Percentiles rank a stretch among this genome's conserved stretches.
These are phyloP conservation scores for Calonectria crousiana DNA, from an alignment of 2,329 filamentous ascomycete genomes.

Conservation along the genomic window DNA sequence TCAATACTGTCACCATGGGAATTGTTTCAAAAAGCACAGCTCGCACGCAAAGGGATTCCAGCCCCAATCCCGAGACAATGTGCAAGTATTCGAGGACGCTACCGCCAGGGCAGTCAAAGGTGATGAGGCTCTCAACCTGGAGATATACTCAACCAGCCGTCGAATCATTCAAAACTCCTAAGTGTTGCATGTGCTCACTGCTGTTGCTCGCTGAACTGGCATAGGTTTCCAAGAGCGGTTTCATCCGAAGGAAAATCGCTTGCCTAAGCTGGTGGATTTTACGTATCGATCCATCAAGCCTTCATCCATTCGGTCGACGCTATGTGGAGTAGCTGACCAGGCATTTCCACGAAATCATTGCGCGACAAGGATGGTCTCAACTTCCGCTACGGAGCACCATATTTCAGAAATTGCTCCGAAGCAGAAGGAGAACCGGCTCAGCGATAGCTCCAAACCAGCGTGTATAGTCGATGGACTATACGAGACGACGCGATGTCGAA, in stretches of 20 bases:
- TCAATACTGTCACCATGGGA: constrained; percentile 25
- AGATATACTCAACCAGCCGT: constrained; percentile 14
- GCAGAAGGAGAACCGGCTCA: constrained; percentile 49
- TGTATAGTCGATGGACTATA: constrained; percentile 33
- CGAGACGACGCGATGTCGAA: constrained; percentile 42
- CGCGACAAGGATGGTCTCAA: constrained; percentile 70
- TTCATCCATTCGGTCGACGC: constrained; percentile 43
- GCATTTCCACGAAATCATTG: constrained; percentile 57
- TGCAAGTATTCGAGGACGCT: background rate
- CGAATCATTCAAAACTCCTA: constrained; percentile 23
- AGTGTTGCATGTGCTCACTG: constrained; percentile 59
- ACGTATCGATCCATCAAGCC: constrained; percentile 39
- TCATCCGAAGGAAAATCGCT: constrained; percentile 43
- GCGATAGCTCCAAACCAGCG: constrained; percentile 41
- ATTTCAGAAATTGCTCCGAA: constrained; percentile 45
- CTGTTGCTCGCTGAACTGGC: constrained; percentile 60
- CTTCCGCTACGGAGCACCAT: constrained; percentile 58
- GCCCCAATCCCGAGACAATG: constrained; percentile 11
- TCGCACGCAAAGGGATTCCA: constrained; percentile 17
- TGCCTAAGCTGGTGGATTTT: constrained; percentile 33
- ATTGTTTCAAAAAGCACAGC: constrained; percentile 25
- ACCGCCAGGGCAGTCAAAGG: constrained; percentile 2
- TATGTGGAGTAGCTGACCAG: constrained; percentile 63
- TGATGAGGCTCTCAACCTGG: constrained; percentile 8
- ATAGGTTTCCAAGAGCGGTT: constrained; percentile 38